Percentiles rank a stretch among this genome's conserved stretches.
Conservation (phyloP, 805 yeast species). For the Suhomyces vadensis region DNA sequence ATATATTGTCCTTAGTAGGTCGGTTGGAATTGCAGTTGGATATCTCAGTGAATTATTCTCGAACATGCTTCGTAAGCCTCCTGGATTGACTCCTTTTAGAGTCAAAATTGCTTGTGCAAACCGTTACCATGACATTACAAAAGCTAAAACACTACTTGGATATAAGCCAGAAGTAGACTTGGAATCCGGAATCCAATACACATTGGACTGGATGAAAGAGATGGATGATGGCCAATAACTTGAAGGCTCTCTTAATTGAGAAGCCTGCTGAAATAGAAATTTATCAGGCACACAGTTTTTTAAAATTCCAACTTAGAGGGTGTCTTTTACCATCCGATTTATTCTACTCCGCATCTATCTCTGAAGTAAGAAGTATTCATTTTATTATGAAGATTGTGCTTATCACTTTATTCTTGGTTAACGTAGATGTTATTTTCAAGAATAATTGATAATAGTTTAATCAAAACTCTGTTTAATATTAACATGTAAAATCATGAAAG, state of each 20-base stretch:
- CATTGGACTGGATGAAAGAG: conserved; percentile 90
- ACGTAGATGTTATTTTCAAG: too few species aligned
- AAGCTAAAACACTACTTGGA: conserved; percentile 77
- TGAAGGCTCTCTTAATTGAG: not conserved
- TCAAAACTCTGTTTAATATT: too few species aligned
- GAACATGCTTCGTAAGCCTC: conserved; percentile 72
- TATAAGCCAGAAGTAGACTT: conserved; percentile 78
- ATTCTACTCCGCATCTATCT: too few species aligned
- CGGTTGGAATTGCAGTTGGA: conserved; percentile 80
- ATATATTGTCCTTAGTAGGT: conserved; percentile 67
- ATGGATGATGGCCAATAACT: conserved; percentile 11
- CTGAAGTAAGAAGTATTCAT: too few species aligned
- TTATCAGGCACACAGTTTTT: too few species aligned
- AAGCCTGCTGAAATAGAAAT: too few species aligned
- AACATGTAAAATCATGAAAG: too few species aligned
- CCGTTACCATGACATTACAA: conserved; percentile 88
- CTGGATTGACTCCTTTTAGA: conserved; percentile 94
- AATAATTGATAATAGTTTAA: too few species aligned
- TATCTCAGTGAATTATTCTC: conserved; percentile 76
- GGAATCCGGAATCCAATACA: conserved; percentile 75
- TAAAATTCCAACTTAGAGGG: too few species aligned
- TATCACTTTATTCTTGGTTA: too few species aligned
- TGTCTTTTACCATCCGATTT: too few species aligned
- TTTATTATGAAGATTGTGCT: too few species aligned
- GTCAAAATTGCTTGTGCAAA: conserved; percentile 90